These are phyloP conservation scores for Inga leiocalycina DNA, from an alignment of 306 rosid genomes.

Conservation along the genomic window DNA sequence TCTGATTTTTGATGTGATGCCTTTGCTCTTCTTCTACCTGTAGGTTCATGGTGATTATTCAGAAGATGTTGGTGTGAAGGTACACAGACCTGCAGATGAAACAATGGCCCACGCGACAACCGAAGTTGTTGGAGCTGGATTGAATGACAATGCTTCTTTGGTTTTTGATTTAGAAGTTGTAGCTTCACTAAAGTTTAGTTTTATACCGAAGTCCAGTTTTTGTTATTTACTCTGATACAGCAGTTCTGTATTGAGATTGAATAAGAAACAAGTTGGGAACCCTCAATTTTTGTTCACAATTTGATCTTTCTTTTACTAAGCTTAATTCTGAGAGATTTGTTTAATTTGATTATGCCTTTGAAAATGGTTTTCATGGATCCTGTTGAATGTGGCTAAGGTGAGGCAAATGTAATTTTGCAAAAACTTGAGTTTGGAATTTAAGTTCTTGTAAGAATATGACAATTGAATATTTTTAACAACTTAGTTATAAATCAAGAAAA, in stretches of 20 bases:
- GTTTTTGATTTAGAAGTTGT: background rate
- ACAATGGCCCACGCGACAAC: background rate
- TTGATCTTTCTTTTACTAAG: too few species aligned
- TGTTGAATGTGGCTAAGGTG: background rate
- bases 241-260: background rate
- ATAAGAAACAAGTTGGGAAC: background rate
- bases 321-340: too few species aligned
- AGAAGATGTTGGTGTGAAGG: conserved; percentile 2
- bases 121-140: background rate
- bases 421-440: background rate
- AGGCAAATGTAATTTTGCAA: background rate
- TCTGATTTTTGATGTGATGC: background rate
- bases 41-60: conserved; percentile 13
- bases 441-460: background rate
- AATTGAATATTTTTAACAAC: background rate
- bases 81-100: background rate
- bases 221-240: background rate
- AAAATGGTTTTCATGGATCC: background rate
- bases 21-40: background rate
- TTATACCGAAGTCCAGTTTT: background rate
- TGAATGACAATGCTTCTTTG: background rate
- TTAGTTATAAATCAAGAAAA: background rate
- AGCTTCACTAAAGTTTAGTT: background rate
- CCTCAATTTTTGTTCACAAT: too few species aligned
- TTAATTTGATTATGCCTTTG: too few species aligned